Conservation (phyloP, 139 green algal genomes). For the Volvox reticuliferus region DNA sequence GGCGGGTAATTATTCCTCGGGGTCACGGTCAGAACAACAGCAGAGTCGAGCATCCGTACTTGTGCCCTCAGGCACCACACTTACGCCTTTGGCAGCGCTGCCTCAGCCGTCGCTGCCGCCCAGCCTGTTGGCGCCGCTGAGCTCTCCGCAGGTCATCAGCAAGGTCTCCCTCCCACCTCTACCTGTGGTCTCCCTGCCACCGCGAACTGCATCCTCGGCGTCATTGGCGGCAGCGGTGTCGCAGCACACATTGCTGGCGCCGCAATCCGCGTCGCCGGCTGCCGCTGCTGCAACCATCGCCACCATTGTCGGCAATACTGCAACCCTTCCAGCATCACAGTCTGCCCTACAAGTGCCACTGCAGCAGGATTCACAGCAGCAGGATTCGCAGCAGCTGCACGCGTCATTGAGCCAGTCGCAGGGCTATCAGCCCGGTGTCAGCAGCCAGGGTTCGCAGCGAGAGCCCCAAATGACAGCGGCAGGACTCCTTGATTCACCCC, state of each 20-base stretch:
- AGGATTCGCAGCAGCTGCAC: neutral
- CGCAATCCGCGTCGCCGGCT: neutral
- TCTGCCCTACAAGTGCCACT: too few species aligned
- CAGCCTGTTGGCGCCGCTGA: neutral
- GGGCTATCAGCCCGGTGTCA: neutral
- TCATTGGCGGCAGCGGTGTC: neutral
- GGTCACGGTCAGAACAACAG: too few species aligned
- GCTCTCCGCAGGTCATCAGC: neutral
- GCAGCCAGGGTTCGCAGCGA: neutral
- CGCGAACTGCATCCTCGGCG: neutral
- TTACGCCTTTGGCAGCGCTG: neutral
- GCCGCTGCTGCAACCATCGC: neutral
- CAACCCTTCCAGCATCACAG: neutral
- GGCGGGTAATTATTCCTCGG: neutral
- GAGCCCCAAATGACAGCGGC: neutral
- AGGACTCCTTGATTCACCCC: neutral
- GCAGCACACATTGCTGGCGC: neutral
- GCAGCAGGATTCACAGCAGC: neutral
- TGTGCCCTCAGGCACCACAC: too few species aligned
- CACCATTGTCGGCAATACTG: neutral
- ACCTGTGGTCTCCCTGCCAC: neutral
- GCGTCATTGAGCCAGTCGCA: neutral
- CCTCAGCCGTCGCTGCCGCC: neutral
- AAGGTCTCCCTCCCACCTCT: constrained; percentile 6
- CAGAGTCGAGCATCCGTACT: neutral